A percentile compares a stretch with the other conserved stretches of the same genome.
phyloP scores from a whole-genome alignment of 2,329 filamentous ascomycete species.

The Simplicillium aogashimaense region DNA sequence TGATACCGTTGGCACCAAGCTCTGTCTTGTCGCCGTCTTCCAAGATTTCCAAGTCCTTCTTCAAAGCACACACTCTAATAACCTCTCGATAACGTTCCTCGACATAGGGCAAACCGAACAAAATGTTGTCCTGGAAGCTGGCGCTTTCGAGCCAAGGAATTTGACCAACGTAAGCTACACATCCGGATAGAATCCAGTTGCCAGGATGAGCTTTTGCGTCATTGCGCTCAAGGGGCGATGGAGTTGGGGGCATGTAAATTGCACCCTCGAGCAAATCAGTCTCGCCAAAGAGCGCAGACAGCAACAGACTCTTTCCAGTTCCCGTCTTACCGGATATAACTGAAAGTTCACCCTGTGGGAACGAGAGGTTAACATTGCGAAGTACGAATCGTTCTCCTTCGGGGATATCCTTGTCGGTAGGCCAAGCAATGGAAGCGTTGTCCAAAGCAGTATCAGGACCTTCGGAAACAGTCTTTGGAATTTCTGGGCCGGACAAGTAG shows the following conservation, averaged over 20 bases:
- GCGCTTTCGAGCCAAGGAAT: slow-evolving; percentile 83
- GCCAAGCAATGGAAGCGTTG: slow-evolving; percentile 64
- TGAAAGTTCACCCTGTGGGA: slow-evolving; percentile 60
- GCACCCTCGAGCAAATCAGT: slow-evolving; percentile 56
- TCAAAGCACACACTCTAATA: slow-evolving; percentile 61
- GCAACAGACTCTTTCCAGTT: slow-evolving; percentile 65
- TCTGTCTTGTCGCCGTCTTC: slow-evolving; percentile 70
- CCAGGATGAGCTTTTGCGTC: slow-evolving; percentile 51
- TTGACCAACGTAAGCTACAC: slow-evolving; percentile 67
- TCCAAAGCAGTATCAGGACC: slow-evolving; percentile 55
- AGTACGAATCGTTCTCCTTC: slow-evolving; percentile 55
- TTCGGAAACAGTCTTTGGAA: slow-evolving; percentile 40
- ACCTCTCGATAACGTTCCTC: slow-evolving; percentile 61
- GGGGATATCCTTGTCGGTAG: slow-evolving; percentile 49
- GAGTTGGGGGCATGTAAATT: slow-evolving; percentile 44
- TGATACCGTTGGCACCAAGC: slow-evolving; percentile 77
- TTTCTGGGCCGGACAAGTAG: slow-evolving; percentile 60
- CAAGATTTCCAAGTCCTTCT: slow-evolving; percentile 68
- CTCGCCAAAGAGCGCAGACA: slow-evolving; percentile 67
- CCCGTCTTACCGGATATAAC: slow-evolving; percentile 71
- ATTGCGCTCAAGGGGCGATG: slow-evolving; percentile 41
- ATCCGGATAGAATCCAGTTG: slow-evolving; percentile 60
- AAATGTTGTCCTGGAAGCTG: slow-evolving; percentile 66
- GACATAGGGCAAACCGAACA: slow-evolving; percentile 65
- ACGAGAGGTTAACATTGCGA: slow-evolving; percentile 52